Evolutionary conservation across 1,284 basidiomycete genomes (phyloP).

Genomic region (Polyporus tsugae): DNA sequence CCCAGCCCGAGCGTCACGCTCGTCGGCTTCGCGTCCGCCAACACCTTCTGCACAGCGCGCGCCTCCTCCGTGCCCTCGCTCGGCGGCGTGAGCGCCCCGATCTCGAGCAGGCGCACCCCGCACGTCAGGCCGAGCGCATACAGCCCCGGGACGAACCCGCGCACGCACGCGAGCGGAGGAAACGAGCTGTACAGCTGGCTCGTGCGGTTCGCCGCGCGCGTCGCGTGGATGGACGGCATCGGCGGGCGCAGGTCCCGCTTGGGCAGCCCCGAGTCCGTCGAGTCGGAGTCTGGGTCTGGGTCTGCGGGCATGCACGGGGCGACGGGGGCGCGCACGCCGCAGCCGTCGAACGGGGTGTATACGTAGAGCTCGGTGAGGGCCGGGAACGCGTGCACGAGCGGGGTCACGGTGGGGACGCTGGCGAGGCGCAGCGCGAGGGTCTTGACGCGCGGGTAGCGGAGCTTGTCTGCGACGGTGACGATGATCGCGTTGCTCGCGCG

Average conservation of each 20-base stretch:
- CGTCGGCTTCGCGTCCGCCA: conserved; percentile 22
- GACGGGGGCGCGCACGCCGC: conserved; percentile 12
- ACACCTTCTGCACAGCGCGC: conserved; percentile 16
- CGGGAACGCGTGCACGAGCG: conserved; percentile 32
- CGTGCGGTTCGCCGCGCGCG: conserved; percentile 25
- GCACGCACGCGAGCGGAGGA: conserved; percentile 22
- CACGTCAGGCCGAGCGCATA: conserved; percentile 28
- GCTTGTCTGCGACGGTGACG: conserved; percentile 26
- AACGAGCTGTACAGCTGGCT: conserved; percentile 30
- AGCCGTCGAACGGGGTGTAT: conserved; percentile 32
- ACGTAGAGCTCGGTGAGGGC: conserved; percentile 24
- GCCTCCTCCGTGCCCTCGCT: conserved; percentile 20
- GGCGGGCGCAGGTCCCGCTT: neutral
- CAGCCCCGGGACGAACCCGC: conserved; percentile 28
- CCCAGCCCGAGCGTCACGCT: conserved; percentile 18
- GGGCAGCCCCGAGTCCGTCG: no score
- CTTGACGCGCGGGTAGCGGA: conserved; percentile 27
- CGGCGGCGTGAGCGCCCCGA: conserved; percentile 22
- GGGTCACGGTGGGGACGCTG: conserved; percentile 27
- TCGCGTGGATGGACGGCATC: conserved; percentile 22
- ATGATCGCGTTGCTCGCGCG: conserved; percentile 25
- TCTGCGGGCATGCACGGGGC: no score
- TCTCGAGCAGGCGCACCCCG: conserved; percentile 18
- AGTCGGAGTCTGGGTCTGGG: neutral
- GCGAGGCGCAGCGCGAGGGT: conserved; percentile 26